A percentile compares a stretch with the other conserved stretches of the same genome.
Conservation (phyloP, 352 stramenopile species). For the Globisporangium irregulare region DNA sequence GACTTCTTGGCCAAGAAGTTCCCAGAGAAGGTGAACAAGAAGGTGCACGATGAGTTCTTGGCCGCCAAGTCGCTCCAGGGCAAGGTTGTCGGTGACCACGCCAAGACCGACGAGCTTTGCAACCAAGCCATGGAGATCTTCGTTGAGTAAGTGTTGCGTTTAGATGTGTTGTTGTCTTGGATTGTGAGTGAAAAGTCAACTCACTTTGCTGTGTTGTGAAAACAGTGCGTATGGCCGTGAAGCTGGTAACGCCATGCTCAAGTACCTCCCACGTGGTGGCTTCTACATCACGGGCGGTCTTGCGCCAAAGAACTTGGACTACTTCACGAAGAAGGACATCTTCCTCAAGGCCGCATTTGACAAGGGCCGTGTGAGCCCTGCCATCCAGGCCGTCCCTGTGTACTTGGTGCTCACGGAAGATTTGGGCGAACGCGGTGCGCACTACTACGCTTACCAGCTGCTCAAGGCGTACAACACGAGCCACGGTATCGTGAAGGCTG, state of each 20-base stretch:
- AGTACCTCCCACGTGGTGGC: slow-evolving; percentile 94
- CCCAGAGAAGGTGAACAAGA: slow-evolving; percentile 79
- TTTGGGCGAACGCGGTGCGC: slow-evolving; percentile 84
- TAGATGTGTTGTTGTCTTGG: not conserved
- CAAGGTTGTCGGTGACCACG: slow-evolving; percentile 88
- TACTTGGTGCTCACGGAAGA: slow-evolving; percentile 91
- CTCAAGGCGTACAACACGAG: slow-evolving; percentile 57
- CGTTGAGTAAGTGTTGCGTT: slow-evolving; percentile 62
- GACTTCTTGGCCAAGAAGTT: slow-evolving; percentile 93
- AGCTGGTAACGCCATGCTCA: slow-evolving; percentile 92
- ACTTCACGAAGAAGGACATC: slow-evolving; percentile 82
- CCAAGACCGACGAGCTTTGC: slow-evolving; percentile 78
- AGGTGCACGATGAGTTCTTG: slow-evolving; percentile 71
- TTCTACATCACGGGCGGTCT: slow-evolving; percentile 97
- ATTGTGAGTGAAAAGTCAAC: not conserved
- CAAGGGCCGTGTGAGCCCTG: slow-evolving; percentile 84
- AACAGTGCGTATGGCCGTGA: slow-evolving; percentile 91
- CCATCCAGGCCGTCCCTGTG: slow-evolving; percentile 74
- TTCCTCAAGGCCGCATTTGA: slow-evolving; percentile 87
- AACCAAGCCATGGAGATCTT: slow-evolving; percentile 94
- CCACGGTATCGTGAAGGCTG: slow-evolving; percentile 32
- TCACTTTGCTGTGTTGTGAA: slow-evolving; percentile 4
- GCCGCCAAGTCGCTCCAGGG: slow-evolving; percentile 64
- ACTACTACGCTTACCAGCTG: slow-evolving; percentile 86
- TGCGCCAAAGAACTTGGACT: slow-evolving; percentile 95